phyloP scores from a whole-genome alignment of 2,329 filamentous ascomycete species.

The Cladosporium sp. region DNA sequence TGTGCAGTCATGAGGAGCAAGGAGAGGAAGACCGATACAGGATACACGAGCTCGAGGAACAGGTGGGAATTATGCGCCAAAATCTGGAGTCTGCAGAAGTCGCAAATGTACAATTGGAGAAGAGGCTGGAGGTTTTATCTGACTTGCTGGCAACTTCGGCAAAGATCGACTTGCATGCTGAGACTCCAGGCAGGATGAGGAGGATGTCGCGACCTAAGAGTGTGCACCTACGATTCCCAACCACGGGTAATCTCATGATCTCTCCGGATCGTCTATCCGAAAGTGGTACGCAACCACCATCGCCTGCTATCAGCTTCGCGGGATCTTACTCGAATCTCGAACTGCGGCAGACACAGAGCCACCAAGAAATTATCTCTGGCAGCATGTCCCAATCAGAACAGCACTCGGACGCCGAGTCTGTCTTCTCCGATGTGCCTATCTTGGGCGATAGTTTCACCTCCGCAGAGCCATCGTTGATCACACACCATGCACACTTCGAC shows the following conservation, averaged over 20 bases:
- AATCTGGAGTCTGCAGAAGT: conserved; percentile 38
- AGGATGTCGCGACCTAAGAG: conserved; percentile 38
- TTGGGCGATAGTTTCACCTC: conserved; percentile 27
- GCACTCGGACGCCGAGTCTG: conserved; percentile 26
- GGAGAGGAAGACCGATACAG: conserved; percentile 33
- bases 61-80: conserved; percentile 35
- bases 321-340: conserved; percentile 2
- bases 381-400: conserved; percentile 24
- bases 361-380: conserved; percentile 13
- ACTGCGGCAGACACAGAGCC: conserved; percentile 17
- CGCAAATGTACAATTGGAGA: conserved; percentile 43
- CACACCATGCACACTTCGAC: conserved; percentile 21
- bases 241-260: conserved; percentile 32
- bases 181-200: conserved; percentile 30
- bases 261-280: conserved; percentile 33
- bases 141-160: conserved; percentile 41
- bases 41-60: conserved; percentile 39
- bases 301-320: conserved; percentile 18
- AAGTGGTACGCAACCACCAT: conserved; percentile 12
- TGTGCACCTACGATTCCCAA: conserved; percentile 40
- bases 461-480: background rate
- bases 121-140: conserved; percentile 42
- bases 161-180: conserved; percentile 39
- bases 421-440: conserved; percentile 26
- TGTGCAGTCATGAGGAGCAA: conserved; percentile 35